Conservation (phyloP, 2,329 filamentous ascomycete genomes). For the Colletotrichum agaves region DNA sequence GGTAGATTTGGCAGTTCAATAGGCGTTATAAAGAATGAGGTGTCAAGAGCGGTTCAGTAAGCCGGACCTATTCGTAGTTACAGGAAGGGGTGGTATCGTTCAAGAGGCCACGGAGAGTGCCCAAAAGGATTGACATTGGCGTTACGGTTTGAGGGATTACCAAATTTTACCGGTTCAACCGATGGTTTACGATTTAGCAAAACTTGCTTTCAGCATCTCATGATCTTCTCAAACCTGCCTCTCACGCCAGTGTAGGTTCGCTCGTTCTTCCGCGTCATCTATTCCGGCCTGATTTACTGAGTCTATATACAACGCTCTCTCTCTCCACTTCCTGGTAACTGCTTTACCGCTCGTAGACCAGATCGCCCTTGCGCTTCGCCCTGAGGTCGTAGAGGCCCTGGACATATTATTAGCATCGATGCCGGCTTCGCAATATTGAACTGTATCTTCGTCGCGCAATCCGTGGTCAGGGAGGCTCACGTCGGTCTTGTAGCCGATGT, state of each 20-base stretch:
- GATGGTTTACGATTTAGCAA: background rate
- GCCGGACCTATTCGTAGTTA: too few species aligned
- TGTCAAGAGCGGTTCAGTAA: too few species aligned
- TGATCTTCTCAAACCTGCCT: background rate
- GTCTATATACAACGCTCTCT: constrained; percentile 54
- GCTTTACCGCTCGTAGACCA: constrained; percentile 79
- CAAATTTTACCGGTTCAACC: background rate
- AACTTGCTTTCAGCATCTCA: background rate
- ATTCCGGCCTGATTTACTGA: constrained; percentile 1
- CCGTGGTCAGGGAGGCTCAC: constrained; percentile 65
- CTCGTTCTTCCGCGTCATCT: constrained; percentile 19
- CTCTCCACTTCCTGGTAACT: constrained; percentile 21
- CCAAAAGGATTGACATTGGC: too few species aligned
- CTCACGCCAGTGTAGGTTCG: background rate
- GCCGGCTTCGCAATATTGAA: too few species aligned
- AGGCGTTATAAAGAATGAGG: too few species aligned
- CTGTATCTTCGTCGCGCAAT: background rate
- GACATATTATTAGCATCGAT: constrained; percentile 33
- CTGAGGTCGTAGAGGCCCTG: constrained; percentile 89
- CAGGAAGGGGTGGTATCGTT: too few species aligned
- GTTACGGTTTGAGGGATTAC: background rate
- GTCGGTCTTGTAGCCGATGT: constrained; percentile 82
- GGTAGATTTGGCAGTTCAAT: too few species aligned
- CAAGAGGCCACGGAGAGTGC: too few species aligned
- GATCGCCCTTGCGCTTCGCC: constrained; percentile 88